Evolutionary conservation across 345 rosid genomes (phyloP).

Genomic region (Combretum micranthum): DNA sequence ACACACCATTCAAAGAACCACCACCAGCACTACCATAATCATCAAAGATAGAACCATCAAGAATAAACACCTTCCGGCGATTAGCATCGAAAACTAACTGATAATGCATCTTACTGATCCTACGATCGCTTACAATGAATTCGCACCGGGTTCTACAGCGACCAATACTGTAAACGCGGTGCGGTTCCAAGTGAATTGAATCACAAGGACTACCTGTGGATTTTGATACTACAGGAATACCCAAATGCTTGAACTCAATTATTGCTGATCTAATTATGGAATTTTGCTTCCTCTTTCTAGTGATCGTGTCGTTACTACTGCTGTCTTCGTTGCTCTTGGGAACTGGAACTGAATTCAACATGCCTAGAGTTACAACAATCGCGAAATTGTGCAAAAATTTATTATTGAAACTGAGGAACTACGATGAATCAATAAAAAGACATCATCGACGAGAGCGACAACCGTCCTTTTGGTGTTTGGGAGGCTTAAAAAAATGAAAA

Average conservation of each 20-base stretch:
- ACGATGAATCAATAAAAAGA: no score
- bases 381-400: no score
- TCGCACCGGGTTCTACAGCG: constrained; percentile 38
- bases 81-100: constrained; percentile 54
- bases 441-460: no score
- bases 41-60: constrained; percentile 34
- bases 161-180: constrained; percentile 55
- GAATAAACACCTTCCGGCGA: constrained; percentile 40
- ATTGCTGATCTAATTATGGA: constrained; percentile 26
- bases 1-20: constrained; percentile 58
- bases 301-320: no score
- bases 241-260: constrained; percentile 34
- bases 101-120: constrained; percentile 68
- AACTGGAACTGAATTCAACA: no score
- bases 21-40: constrained; percentile 21
- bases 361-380: no score
- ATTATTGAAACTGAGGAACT: no score
- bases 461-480: no score
- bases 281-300: constrained; percentile 1
- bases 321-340: no score
- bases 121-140: constrained; percentile 31
- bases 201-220: constrained; percentile 30
- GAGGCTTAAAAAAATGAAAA: no score
- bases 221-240: constrained; percentile 44
- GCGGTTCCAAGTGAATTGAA: constrained; percentile 37